These are phyloP conservation scores for Onygenales sp. DNA, from an alignment of 2,329 filamentous ascomycete genomes.

Conservation along the genomic window DNA sequence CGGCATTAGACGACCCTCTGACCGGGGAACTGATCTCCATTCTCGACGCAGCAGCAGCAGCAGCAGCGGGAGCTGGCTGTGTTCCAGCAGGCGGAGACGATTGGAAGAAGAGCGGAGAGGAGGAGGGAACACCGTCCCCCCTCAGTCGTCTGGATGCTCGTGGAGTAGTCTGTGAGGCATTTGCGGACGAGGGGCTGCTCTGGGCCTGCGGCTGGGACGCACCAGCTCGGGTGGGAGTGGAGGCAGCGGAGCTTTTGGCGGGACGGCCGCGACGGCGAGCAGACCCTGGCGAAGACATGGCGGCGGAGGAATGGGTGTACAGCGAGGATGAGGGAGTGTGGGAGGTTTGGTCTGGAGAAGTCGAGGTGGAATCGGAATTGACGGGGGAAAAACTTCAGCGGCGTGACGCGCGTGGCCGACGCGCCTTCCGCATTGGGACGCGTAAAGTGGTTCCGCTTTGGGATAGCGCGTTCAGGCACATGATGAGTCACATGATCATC, in stretches of 20 bases:
- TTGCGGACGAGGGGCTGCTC: slow-evolving; percentile 17
- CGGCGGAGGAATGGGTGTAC: slow-evolving; percentile 11
- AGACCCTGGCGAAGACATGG: slow-evolving; percentile 37
- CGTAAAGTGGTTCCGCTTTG: slow-evolving; percentile 17
- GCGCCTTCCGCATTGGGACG: slow-evolving; percentile 7
- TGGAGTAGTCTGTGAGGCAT: slow-evolving; percentile 33
- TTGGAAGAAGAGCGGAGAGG: slow-evolving; percentile 73
- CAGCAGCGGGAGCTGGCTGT: slow-evolving; percentile 29
- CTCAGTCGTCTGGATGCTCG: slow-evolving; percentile 34
- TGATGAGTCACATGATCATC: neutral
- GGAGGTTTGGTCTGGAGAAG: neutral
- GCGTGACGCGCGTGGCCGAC: slow-evolving; percentile 9
- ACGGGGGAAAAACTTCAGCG: neutral
- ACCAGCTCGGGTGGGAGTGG: slow-evolving; percentile 28
- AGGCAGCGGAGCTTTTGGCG: slow-evolving; percentile 28
- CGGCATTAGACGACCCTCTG: slow-evolving; percentile 24
- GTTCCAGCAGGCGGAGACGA: slow-evolving; percentile 47
- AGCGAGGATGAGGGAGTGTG: neutral
- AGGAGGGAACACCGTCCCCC: slow-evolving; percentile 44
- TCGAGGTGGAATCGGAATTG: neutral
- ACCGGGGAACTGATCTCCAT: slow-evolving; percentile 42
- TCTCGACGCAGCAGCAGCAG: slow-evolving; percentile 16
- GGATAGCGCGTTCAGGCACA: slow-evolving; percentile 2
- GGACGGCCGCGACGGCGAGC: slow-evolving; percentile 32
- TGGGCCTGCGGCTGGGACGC: slow-evolving; percentile 23